Base-by-base conservation (phyloP, 768 basidiomycete species). In the Sistotremastrum niveocremeum region DNA sequence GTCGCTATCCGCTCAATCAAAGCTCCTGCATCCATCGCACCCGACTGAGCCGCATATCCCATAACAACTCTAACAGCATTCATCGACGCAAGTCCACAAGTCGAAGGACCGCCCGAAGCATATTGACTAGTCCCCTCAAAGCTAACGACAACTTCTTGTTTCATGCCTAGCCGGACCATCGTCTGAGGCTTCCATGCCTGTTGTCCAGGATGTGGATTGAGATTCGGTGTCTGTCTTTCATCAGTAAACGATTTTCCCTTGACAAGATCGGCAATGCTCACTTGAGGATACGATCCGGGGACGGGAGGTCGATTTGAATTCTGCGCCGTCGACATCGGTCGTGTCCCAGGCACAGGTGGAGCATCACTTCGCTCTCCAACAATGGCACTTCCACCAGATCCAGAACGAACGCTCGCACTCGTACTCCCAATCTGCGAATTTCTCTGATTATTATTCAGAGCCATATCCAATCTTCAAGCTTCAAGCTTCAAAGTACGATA, bases 61-160 rank as follows among this genome's bases (percentile, higher is more conserved):
- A 78, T 67, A 6, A 70, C 62, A 5, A 76, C 52, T 44, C 77
- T 65, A 7, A 72, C 76, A 49, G 77, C 80, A 55, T 82, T 81
- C 54, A 82, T 59, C 2, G 76, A 73, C 28, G 81, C 80, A 29
- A 84, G 65, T 11, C 81, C 81, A 49, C 80, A 83, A 2, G 79
- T 69, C 37, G 80, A 73, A 32, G 59, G 58, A 4, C 69, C 65
- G 7, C 67, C 64, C n/a, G 60, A 60, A 2, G 46, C 51, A 45
- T 80, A 82, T 51, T 81, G 80, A 39, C 79, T 73, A 8, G 73
- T 68, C 11, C 77, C 73, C 4, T 54, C 58, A 49, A 71, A 67
- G 2, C 71, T 73, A 36, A 73, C 64, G 34, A 72, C 61, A 36
- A 57, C 55, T 47, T 65, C 64, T 32, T 60, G 60, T 40, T 63